phyloP scores from a whole-genome alignment of 495 filamentous ascomycete species.

The Aspergillus avenaceus region DNA sequence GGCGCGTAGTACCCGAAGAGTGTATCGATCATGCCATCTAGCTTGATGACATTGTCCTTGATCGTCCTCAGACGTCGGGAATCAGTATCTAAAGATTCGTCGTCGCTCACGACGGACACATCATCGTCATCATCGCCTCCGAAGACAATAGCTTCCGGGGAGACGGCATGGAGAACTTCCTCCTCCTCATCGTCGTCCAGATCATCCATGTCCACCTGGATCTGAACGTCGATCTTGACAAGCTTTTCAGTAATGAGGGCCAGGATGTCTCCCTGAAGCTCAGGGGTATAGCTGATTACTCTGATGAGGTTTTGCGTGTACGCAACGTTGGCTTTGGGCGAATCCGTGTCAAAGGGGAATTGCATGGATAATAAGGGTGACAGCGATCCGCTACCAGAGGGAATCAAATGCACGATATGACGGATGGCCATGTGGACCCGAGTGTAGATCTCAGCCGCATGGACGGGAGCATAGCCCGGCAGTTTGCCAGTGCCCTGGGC shows the following conservation, averaged over 20 bases:
- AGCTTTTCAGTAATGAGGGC: constrained; percentile 76
- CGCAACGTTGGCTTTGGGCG: constrained; percentile 63
- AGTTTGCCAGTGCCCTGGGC: constrained; percentile 51
- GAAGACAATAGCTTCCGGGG: constrained; percentile 27
- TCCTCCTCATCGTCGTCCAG: constrained; percentile 69
- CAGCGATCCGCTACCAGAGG: constrained; percentile 68
- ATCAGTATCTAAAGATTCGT: constrained; percentile 45
- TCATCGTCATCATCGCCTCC: constrained; percentile 52
- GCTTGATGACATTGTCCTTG: constrained; percentile 78
- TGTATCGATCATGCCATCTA: constrained; percentile 87
- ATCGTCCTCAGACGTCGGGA: constrained; percentile 53
- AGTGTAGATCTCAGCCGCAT: constrained; percentile 54
- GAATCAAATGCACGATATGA: constrained; percentile 72
- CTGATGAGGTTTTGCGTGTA: constrained; percentile 78
- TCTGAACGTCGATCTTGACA: constrained; percentile 90
- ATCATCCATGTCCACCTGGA: constrained; percentile 88
- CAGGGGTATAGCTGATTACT: constrained; percentile 69
- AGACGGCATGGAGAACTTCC: constrained; percentile 33
- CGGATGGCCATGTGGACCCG: constrained; percentile 72
- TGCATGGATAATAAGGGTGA: constrained; percentile 57
- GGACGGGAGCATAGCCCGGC: constrained; percentile 56
- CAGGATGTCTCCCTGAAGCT: constrained; percentile 79
- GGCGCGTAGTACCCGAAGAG: constrained; percentile 80
- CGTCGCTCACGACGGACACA: constrained; percentile 44
- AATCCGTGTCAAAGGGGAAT: constrained; percentile 73